Base-by-base conservation (phyloP, 371 early-diverging fungal species). In the Mucor mucedo region DNA sequence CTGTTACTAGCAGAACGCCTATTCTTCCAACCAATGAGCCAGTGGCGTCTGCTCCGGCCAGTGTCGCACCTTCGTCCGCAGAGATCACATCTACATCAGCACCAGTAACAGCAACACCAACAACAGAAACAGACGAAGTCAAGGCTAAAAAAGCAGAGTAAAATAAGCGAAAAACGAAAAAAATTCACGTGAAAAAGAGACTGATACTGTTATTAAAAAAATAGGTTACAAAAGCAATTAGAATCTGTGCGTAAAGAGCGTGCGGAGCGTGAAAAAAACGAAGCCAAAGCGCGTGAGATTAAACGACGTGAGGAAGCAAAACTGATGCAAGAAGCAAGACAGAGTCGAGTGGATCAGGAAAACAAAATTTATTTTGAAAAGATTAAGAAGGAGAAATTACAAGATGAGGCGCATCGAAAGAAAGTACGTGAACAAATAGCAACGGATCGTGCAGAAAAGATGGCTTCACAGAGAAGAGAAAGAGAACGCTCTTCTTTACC, bases 351-450 rank as follows among this genome's bases (percentile, higher is more conserved):
- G 28, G 67, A 75, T 30, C 54, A 61, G 47, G 76, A 77, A 57
- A 75, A 70, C 45, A 72, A 73, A 52, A 57, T 66, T 13, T 75
- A 78, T 38, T 72, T 72, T 60, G 79, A 68, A 16, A 73, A 77
- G 27, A 44, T 81, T 11, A 76, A 73, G 48, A 75, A 77, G 55
- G 82, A 81, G 21, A 73, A 72, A n/a, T 52, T 63, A 45, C 76
- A 71, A 30, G 79, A 75, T 3, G 79, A 78, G 49, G 79, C 73
- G 13, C 79, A 78, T 52, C 63, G 72, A 48, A 60, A 60, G 42
- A 73, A 60, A 60, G 75, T 81, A 16, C 67, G 65, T 13, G 79
- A 78, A 42, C 79, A 81, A 52, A 81, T 81, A 41, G 82, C 79
- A 10, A 65, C 70, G 40, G 82, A 81, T 60, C 65, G 77, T 27